phyloP scores from a whole-genome alignment of 2,329 filamentous ascomycete species.

The Diaporthe aspalathi region DNA sequence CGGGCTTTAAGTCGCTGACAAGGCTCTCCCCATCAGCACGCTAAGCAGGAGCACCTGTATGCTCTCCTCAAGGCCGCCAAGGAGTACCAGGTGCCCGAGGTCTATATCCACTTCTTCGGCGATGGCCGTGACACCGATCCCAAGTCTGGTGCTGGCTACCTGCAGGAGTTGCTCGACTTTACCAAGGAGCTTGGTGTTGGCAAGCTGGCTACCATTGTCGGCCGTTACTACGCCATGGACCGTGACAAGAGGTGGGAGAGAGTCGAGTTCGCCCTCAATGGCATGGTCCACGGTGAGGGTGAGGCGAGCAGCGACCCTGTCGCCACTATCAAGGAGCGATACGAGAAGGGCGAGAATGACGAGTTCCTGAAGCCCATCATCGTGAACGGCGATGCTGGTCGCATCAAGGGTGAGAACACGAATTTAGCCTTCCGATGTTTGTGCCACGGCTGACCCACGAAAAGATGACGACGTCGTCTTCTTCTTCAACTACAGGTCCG shows the following conservation, averaged over 20 bases:
- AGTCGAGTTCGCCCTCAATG: slow-evolving; percentile 89
- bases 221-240: slow-evolving; percentile 99
- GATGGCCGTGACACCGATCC: slow-evolving; percentile 98
- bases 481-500: slow-evolving; percentile 99
- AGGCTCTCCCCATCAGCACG: slow-evolving; percentile 68
- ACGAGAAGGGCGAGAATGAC: slow-evolving; percentile 88
- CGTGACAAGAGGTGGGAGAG: slow-evolving; percentile 99
- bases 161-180: slow-evolving; percentile 85
- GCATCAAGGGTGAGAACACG: slow-evolving; percentile 78
- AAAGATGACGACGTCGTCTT: slow-evolving; percentile 92
- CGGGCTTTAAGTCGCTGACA: slow-evolving; percentile 10
- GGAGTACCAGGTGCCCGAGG: slow-evolving; percentile 85
- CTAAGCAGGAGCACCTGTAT: slow-evolving; percentile 94
- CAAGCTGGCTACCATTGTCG: slow-evolving; percentile 91
- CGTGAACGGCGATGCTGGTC: slow-evolving; percentile 84
- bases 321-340: slow-evolving; percentile 86
- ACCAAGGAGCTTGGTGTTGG: slow-evolving; percentile 87
- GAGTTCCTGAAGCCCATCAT: slow-evolving; percentile 99
- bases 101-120: slow-evolving; percentile 99
- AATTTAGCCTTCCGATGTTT: neutral
- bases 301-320: slow-evolving; percentile 88
- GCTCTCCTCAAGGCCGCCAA: slow-evolving; percentile 90
- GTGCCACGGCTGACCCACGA: slow-evolving; percentile 34
- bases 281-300: slow-evolving; percentile 85
- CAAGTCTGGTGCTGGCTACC: slow-evolving; percentile 88